Evolutionary conservation across 176 grass and related monocot species (phyloP), one percentile per base, ranked within the genome.

Genomic region (Luzula sylvatica): DNA sequence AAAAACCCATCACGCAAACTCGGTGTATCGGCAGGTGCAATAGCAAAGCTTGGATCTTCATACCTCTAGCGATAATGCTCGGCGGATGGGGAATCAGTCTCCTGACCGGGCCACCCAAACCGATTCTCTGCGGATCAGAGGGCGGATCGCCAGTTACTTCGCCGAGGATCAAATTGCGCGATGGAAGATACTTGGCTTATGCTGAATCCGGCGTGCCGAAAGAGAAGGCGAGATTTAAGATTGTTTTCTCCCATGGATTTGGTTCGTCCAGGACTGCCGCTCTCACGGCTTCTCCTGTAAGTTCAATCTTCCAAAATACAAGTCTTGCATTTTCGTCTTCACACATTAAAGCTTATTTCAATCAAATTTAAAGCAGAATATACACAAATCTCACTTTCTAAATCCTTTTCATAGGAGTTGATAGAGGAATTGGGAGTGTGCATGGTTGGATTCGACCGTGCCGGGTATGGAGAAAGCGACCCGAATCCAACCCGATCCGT

Each of bases 231-330:
- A 17, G 70, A 15, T 75, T 58, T 73, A 86, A 63, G 73, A 76
- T 94, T 75, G 67, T 94, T 51, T 43, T 75, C 61, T 81, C 75
- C 77, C 87, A 94, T 47, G 87, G 87, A 2, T 94, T 94, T 61
- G 35, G 46, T 38, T 67, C 81, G 26, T 78, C 82, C 20, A 67
- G 81, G 3, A 47, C 66, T 53, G 78, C 81, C 73, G 16, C 11
- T 47, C 19, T 75, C 16, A 55, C 66, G 40, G 26, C 74, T 27
- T 78, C 87, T 20, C 73, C 59, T 69, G 87, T 94, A 1, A 75
- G 73, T 61, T 35, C 0, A 35, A 35, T 9, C 9, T 35, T 35
- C 30, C 30, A 35, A 35, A 35, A 35, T 7, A 35, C 0, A 35
- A 35, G n/a, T n/a, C n/a, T n/a, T n/a, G n/a, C n/a, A n/a, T n/a